These are phyloP conservation scores for Fusarium nodosum DNA, from an alignment of 2,329 filamentous ascomycete genomes.

Conservation along the genomic window DNA sequence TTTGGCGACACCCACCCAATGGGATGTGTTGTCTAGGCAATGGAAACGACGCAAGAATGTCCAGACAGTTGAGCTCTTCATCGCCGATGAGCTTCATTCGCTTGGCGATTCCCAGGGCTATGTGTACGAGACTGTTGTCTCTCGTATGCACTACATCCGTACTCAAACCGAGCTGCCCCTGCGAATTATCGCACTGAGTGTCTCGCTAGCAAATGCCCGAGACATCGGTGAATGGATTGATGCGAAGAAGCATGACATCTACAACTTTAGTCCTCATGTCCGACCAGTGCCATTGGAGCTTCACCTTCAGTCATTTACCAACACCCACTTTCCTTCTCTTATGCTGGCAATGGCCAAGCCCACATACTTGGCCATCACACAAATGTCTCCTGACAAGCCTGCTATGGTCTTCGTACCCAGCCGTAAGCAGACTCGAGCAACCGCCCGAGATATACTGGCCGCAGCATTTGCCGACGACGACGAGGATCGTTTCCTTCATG, in stretches of 20 bases:
- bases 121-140: constrained; percentile 96
- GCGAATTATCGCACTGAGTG: constrained; percentile 89
- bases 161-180: constrained; percentile 87
- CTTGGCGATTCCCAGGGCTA: constrained; percentile 88
- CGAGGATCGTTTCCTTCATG: constrained; percentile 93
- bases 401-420: constrained; percentile 93
- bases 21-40: constrained; percentile 94
- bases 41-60: constrained; percentile 98
- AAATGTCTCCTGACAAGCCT: constrained; percentile 89
- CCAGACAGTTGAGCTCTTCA: constrained; percentile 88
- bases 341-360: constrained; percentile 99
- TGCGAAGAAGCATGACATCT: constrained; percentile 97
- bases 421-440: constrained; percentile 91
- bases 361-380: constrained; percentile 87
- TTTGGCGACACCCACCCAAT: constrained; percentile 91
- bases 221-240: constrained; percentile 99
- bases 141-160: constrained; percentile 95
- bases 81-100: constrained; percentile 95
- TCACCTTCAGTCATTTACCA: constrained; percentile 94
- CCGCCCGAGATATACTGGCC: constrained; percentile 87
- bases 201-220: constrained; percentile 91
- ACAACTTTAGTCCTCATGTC: constrained; percentile 96
- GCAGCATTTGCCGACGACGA: constrained; percentile 90
- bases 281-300: constrained; percentile 91
- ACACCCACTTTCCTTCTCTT: constrained; percentile 95